These are phyloP conservation scores for Ilyonectria robusta DNA, from an alignment of 2,329 filamentous ascomycete genomes.

Conservation along the genomic window DNA sequence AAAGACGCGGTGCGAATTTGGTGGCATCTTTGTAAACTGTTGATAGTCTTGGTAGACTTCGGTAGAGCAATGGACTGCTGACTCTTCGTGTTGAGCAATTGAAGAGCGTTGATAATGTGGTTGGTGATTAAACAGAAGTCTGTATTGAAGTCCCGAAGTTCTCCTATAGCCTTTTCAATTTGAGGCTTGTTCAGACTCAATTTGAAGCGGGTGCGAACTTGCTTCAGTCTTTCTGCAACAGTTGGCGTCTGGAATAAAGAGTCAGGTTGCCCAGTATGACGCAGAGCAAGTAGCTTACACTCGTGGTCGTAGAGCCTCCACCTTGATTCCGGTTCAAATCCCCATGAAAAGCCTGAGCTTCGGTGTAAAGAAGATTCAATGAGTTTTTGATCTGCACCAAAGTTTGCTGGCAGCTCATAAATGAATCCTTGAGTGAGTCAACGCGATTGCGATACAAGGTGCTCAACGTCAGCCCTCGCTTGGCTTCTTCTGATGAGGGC, in stretches of 20 bases:
- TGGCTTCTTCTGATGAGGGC: background rate
- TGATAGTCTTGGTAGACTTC: background rate
- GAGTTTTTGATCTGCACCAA: background rate
- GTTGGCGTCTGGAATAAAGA: background rate
- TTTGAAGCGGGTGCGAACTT: background rate
- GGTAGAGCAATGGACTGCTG: background rate
- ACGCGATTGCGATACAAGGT: conserved; percentile 1
- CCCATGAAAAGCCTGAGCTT: background rate
- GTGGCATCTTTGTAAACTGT: background rate
- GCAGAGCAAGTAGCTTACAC: background rate
- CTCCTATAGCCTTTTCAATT: background rate
- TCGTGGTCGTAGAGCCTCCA: background rate
- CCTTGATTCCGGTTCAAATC: background rate
- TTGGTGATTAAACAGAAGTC: background rate
- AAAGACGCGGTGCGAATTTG: background rate
- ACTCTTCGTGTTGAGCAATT: background rate
- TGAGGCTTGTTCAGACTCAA: conserved; percentile 1
- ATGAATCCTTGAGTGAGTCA: background rate
- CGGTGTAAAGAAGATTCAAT: background rate
- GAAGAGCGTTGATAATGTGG: background rate
- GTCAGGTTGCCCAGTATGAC: background rate
- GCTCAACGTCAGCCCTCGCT: background rate
- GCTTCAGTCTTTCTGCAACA: background rate
- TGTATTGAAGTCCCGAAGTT: background rate
- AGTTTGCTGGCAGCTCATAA: background rate